Conservation (phyloP, 305 asterid genomes). For the Fraxinus platypoda region DNA sequence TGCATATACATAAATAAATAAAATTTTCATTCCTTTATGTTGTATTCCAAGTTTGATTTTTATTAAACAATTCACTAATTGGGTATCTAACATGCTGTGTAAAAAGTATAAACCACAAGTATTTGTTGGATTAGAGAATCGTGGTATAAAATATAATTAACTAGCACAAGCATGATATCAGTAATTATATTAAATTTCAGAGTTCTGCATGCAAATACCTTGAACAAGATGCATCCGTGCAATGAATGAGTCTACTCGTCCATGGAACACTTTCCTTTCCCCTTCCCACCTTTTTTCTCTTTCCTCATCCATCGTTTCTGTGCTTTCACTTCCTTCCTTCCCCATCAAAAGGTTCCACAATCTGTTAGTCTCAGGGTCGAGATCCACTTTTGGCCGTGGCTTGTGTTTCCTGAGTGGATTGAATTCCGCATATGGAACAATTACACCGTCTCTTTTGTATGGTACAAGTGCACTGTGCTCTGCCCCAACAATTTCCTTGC, state of each 20-base stretch:
- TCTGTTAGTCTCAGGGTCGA: constrained; percentile 83
- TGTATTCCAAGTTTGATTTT: neutral
- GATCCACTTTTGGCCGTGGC: constrained; percentile 90
- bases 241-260: constrained; percentile 85
- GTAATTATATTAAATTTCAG: constrained; percentile 8
- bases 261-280: constrained; percentile 72
- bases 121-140: neutral
- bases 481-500: constrained; percentile 30
- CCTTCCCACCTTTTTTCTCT: constrained; percentile 87
- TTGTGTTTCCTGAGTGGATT: constrained; percentile 48
- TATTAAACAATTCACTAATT: neutral
- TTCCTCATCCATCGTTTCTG: constrained; percentile 52
- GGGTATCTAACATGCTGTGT: neutral
- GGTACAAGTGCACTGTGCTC: constrained; percentile 68
- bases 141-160: constrained; percentile 2
- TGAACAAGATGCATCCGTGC: constrained; percentile 95
- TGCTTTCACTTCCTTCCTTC: constrained; percentile 53
- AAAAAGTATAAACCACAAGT: neutral
- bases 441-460: constrained; percentile 52
- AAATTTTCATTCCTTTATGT: neutral
- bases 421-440: constrained; percentile 55
- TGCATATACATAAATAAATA: neutral
- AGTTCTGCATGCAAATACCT: constrained; percentile 51
- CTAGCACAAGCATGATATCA: neutral
- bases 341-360: constrained; percentile 91